Evolutionary conservation across 208 protist genomes (phyloP), one percentile per base, ranked within the genome.

Genomic region (Blastocrithidia nonstop): DNA sequence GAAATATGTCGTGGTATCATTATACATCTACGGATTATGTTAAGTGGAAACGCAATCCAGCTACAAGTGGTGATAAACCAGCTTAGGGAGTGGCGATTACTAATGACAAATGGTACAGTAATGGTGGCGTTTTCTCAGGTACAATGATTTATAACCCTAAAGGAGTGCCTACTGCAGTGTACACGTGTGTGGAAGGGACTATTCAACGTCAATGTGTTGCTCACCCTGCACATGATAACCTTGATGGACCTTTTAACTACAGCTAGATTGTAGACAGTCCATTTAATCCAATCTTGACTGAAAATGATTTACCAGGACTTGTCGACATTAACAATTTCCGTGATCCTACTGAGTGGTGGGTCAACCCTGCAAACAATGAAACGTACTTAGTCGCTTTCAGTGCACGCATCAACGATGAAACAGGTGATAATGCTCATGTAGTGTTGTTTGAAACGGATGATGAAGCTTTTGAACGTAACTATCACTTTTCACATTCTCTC

Each of bases 1-100:
- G n/a, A n/a, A n/a, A n/a, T n/a, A n/a, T n/a, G n/a, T 50, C 33
- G 29, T 79, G 70, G 70, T 79, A 74, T 48, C 64, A 78, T 62
- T 52, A 71, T 32, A 73, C 69, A 20, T 67, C 60, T 29, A 49
- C 52, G 17, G 65, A 78, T 61, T 73, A 78, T 54, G 69, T 73
- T 26, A 64, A 68, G 54, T 78, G 69, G 69, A 33, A 50, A 33
- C 57, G 31, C 22, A n/a, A n/a, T n/a, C n/a, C n/a, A n/a, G n/a
- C n/a, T n/a, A n/a, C n/a, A n/a, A n/a, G n/a, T n/a, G n/a, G n/a
- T n/a, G n/a, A n/a, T n/a, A n/a, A n/a, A n/a, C 43, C 52, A 22
- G 40, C 45, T 6, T 17, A 58, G 17, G 15, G 32, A n/a, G 22
- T 78, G 11, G 45, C 64, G 5, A 37, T 63, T 35, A 56, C 16